Evolutionary conservation across 2,329 filamentous ascomycete species (phyloP), one percentile per base, ranked within the genome.

Genomic region (Alternaria sp.): DNA sequence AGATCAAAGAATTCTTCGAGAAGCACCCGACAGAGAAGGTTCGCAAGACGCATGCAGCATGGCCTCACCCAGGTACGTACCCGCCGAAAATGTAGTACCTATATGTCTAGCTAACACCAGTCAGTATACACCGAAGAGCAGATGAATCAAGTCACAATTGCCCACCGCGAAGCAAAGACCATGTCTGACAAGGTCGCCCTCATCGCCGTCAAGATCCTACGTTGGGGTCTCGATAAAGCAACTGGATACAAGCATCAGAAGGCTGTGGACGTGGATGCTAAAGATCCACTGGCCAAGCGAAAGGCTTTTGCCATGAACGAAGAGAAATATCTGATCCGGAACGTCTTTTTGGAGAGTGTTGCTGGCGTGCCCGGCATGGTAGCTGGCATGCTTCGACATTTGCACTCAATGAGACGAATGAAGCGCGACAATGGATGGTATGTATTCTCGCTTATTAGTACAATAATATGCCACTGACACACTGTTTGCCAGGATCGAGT

Each of bases 361-460:
- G 95, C 95, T 12, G 95, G 93, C 34, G 95, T 98, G 0, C 95
- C 95, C 0, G 95, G 95, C 8, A 98, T 98, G 93, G 94, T 98
- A 0, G 95, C 91, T 0, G 95, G 93, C 22, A 97, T 97, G 92
- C 84, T 98, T 16, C 86, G 95, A 34, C 95, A 99, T 80, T 85
- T 98, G 38, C 89, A 91, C 75, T 94, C 90, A 67, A 86, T 98
- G 73, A 86, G 94, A 45, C 86, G 90, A 28, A 90, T 98, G 85
- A 93, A 93, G 84, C 85, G 94, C 57, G 94, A 98, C 78, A 97
- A 98, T 71, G 95, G 95, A 74, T 98, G 90, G 89, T 86, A 73
- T 67, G 71, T 50, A 43, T 16, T 4, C n/a, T 45, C 40, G 18
- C 22, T 50, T 38, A 20, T 22, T 46, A 10, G 14, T 16, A 40